Percentiles rank a stretch among this genome's conserved stretches.
These are phyloP conservation scores for Aquilaria agallochum DNA, from an alignment of 441 rosid species.

Conservation along the genomic window DNA sequence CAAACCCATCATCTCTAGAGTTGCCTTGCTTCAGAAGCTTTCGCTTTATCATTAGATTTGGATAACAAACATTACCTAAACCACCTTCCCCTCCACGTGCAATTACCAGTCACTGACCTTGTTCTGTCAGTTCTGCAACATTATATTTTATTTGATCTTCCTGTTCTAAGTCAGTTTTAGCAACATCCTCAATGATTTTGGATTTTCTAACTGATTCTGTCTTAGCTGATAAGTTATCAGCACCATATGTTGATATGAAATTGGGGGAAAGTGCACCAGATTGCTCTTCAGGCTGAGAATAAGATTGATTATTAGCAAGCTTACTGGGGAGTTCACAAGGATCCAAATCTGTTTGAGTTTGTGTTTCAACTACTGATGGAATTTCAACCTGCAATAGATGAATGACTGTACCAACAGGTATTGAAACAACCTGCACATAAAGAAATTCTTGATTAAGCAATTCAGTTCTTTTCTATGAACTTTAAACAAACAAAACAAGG, in stretches of 20 bases:
- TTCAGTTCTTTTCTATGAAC: not conserved
- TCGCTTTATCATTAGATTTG: slow-evolving; percentile 33
- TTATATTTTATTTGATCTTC: slow-evolving; percentile 42
- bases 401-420: slow-evolving; percentile 84
- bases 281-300: slow-evolving; percentile 11
- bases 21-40: slow-evolving; percentile 24
- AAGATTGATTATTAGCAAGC: slow-evolving; percentile 34
- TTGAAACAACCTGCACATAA: slow-evolving; percentile 52
- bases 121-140: slow-evolving; percentile 67
- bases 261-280: slow-evolving; percentile 4
- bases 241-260: slow-evolving; percentile 11
- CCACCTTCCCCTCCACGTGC: slow-evolving; percentile 89
- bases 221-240: slow-evolving; percentile 11
- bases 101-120: slow-evolving; percentile 58
- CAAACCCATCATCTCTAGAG: slow-evolving; percentile 13
- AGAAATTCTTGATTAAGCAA: slow-evolving; percentile 8
- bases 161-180: slow-evolving; percentile 19
- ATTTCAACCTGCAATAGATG: slow-evolving; percentile 76
- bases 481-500: slow-evolving; percentile 1
- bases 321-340: slow-evolving; percentile 66
- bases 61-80: slow-evolving; percentile 51
- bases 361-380: slow-evolving; percentile 32
- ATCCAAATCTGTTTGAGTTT: slow-evolving; percentile 27
- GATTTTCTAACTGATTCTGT: slow-evolving; percentile 11
- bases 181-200: slow-evolving; percentile 14